phyloP scores from a whole-genome alignment of 192 early-diverging fungal species.

The Mortierella claussenii region DNA sequence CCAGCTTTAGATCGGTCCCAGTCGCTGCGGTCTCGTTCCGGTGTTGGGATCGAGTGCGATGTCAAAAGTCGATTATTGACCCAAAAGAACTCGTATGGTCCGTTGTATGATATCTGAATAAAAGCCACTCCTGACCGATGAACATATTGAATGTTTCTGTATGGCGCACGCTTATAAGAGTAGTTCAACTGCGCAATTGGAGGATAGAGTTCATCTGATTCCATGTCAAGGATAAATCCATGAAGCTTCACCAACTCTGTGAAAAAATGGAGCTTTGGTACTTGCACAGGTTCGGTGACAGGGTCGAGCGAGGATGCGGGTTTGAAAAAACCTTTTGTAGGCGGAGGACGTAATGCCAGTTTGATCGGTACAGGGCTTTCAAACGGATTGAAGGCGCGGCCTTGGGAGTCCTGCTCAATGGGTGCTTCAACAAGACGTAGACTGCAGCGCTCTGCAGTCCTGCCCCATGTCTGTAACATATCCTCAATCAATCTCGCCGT shows the following conservation, averaged over 20 bases:
- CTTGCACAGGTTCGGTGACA: conserved; percentile 50
- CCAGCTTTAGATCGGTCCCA: conserved; percentile 49
- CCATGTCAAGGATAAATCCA: conserved; percentile 94
- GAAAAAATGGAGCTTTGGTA: conserved; percentile 74
- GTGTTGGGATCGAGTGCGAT: conserved; percentile 59
- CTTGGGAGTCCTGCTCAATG: conserved; percentile 71
- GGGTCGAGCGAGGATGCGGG: conserved; percentile 11
- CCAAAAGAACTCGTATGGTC: conserved; percentile 83
- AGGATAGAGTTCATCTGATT: conserved; percentile 83
- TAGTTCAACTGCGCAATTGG: conserved; percentile 63
- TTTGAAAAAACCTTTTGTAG: conserved; percentile 55
- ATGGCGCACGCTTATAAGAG: conserved; percentile 71
- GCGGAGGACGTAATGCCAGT: conserved; percentile 71
- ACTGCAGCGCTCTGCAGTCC: conserved; percentile 86
- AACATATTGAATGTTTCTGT: conserved; percentile 88
- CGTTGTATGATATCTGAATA: conserved; percentile 80
- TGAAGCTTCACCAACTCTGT: conserved; percentile 82
- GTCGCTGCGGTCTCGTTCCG: conserved; percentile 50
- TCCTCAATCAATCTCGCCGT: conserved; percentile 91
- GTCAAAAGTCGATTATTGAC: conserved; percentile 85
- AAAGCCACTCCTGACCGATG: conserved; percentile 92
- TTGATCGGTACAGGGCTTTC: conserved; percentile 78
- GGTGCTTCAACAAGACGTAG: conserved; percentile 92
- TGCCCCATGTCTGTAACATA: conserved; percentile 79
- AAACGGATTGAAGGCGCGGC: conserved; percentile 89